Evolutionary conservation across 2,329 filamentous ascomycete species (phyloP).

Genomic region (Aotearoamyces nothofagi): DNA sequence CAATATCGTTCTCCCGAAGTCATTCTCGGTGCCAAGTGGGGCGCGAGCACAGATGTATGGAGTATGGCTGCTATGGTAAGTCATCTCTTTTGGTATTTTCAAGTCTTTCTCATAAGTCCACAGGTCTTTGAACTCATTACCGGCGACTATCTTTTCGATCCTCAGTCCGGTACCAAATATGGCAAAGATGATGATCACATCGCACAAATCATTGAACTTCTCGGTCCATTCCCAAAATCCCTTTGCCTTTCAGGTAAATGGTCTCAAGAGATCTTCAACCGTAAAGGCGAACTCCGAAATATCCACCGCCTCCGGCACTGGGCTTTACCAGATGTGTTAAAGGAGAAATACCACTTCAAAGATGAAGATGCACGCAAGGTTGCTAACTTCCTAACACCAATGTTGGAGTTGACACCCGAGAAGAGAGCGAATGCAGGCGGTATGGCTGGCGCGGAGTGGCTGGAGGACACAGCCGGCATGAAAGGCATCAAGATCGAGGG

Average conservation of each 20-base stretch:
- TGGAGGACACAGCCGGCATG: conserved; percentile 83
- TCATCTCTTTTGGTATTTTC: conserved; percentile 4
- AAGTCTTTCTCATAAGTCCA: not conserved
- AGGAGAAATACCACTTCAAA: conserved; percentile 93
- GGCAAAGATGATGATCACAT: conserved; percentile 99
- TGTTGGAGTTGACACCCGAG: conserved; percentile 80
- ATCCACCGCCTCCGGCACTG: conserved; percentile 94
- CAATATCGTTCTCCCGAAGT: conserved; percentile 97
- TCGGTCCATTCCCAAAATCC: conserved; percentile 85
- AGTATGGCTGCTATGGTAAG: conserved; percentile 98
- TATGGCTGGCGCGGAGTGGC: conserved; percentile 75
- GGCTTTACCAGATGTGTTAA: conserved; percentile 82
- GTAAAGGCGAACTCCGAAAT: conserved; percentile 91
- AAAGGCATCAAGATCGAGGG: conserved; percentile 57
- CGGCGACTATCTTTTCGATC: conserved; percentile 95
- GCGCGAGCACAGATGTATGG: conserved; percentile 98
- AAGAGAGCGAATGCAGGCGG: conserved; percentile 89
- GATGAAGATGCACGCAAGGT: conserved; percentile 68
- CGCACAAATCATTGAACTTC: conserved; percentile 92
- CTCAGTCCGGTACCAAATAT: conserved; percentile 96
- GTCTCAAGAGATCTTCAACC: conserved; percentile 97
- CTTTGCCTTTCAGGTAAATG: conserved; percentile 89
- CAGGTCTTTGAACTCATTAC: conserved; percentile 96
- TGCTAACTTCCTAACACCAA: conserved; percentile 70
- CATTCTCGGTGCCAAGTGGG: conserved; percentile 93